These are phyloP conservation scores for Solanum hybrid DNA, from an alignment of 305 asterid genomes.

Conservation along the genomic window DNA sequence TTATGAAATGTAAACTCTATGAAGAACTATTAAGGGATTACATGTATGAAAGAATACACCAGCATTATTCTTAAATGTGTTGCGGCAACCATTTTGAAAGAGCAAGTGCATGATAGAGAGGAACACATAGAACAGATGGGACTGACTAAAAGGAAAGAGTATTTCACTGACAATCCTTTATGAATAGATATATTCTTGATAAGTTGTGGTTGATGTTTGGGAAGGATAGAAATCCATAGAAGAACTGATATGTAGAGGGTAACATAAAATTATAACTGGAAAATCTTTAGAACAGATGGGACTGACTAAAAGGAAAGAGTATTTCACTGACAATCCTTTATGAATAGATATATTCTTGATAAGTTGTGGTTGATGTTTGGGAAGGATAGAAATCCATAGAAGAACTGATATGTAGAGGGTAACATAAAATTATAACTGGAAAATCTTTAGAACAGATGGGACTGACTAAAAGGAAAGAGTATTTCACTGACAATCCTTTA, in stretches of 20 bases:
- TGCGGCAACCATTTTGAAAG: background rate
- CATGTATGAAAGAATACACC: background rate
- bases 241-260: background rate
- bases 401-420: background rate
- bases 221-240: background rate
- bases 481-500: background rate
- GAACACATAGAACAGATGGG: background rate
- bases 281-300: background rate
- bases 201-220: background rate
- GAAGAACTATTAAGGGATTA: background rate
- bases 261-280: background rate
- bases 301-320: background rate
- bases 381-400: background rate
- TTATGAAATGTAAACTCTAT: background rate
- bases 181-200: background rate
- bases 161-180: background rate
- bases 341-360: background rate
- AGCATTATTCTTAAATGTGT: background rate
- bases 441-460: background rate
- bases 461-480: background rate
- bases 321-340: background rate
- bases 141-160: background rate
- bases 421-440: background rate
- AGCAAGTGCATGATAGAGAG: background rate
- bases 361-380: background rate